Base-by-base conservation (phyloP, 106 monocot species). In the Dioscorea zingiberensis region DNA sequence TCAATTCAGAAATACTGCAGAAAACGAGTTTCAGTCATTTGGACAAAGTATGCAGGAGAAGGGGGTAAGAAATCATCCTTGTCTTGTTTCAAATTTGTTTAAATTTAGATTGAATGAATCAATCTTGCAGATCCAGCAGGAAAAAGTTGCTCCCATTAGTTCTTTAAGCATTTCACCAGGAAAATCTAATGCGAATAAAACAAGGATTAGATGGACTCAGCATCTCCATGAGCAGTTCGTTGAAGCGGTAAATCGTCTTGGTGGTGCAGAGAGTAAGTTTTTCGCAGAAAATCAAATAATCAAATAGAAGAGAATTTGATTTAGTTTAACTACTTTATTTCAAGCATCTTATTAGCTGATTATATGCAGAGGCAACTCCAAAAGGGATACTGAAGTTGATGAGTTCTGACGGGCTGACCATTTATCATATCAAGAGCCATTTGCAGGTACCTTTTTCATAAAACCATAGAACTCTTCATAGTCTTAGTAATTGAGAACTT, bases 231-330 rank as follows among this genome's bases (percentile, higher is more conserved):
- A 83, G 58, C 73, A 71, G 21, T 87, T 87, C 62, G 80, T 87
- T 3, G 74, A 83, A 60, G 80, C 76, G 47, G n/a, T 87, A 13
- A 73, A 87, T 71, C 48, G 54, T 38, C 83, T 87, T 46, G 83
- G 87, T 64, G 87, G 87, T 44, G 83, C 87, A 46, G 87, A 87
- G 49, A 87, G 87, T 87, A 69, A 77, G 76, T 69, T n/a, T n/a
- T n/a, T n/a, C n/a, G n/a, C n/a, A n/a, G n/a, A n/a, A n/a, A n/a
- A n/a, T n/a, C n/a, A n/a, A n/a, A n/a, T n/a, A n/a, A n/a, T n/a
- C n/a, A n/a, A n/a, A n/a, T n/a, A n/a, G n/a, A n/a, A n/a, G n/a
- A n/a, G n/a, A n/a, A n/a, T n/a, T n/a, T n/a, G n/a, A n/a, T n/a
- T n/a, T n/a, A 53, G n/a, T 15, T 23, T 0, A 64, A 47, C 23